Evolutionary conservation across 225 moss, liverwort and hornwort species (phyloP), one percentile per base, ranked within the genome.

Genomic region (Antitrichia curtipendula): DNA sequence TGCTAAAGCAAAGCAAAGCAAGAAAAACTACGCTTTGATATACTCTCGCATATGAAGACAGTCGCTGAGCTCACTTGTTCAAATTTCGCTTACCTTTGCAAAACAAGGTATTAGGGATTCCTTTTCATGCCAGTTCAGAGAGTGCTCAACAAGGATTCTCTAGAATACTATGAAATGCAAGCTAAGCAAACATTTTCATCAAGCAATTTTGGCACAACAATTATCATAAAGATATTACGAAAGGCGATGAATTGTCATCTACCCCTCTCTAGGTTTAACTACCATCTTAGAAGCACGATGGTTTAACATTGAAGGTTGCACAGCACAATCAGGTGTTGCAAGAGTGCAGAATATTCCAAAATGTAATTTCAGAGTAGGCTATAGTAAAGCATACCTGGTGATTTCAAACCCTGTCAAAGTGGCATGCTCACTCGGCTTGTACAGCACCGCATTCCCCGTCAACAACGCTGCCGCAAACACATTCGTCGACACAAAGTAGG

Each of bases 391-490:
- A 32, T 77, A 91, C 73, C 95, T 93, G 10, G 95, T 89, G 68
- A 99, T 99, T 82, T 99, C 98, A 84, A 91, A 89, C 65, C 98
- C 97, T 56, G 97, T 95, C 60, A 99, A 92, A 29, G 97, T 92
- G 49, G 98, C 97, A 85, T 96, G 92, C 91, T 99, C 98, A 79
- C 97, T 97, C n/a, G 98, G 98, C 87, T 99, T 99, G 82, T 99
- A 99, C 29, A 99, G 91, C 10, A 99, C 96, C 13, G 95, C 62
- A 86, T 99, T 99, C 36, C 98, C 98, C 34, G 97, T 97, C 58
- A 99, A 77, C 10, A 99, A 85, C 34, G 96, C 97, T 64, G 97
- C 97, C 43, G 97, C 94, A 78, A 99, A 99, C 63, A 99, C 95
- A 84, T 96, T 99, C 58, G 97, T 91, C 25, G 94, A 95, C 34